These are phyloP conservation scores for Botrytis medusae DNA, from an alignment of 2,329 filamentous ascomycete species.

Conservation along the genomic window DNA sequence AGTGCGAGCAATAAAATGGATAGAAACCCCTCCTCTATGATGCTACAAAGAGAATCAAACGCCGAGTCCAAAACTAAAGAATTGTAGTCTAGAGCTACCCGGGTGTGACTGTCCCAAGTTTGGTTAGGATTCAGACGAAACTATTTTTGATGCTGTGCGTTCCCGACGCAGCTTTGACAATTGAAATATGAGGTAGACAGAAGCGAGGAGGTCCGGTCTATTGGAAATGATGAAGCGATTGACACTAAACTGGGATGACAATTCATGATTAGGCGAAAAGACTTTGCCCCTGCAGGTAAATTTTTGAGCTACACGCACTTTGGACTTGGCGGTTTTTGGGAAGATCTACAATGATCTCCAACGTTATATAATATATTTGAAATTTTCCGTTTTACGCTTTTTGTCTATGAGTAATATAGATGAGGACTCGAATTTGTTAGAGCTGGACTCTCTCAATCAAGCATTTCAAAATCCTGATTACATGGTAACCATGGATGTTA, in stretches of 20 bases:
- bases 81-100: not conserved
- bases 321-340: not conserved
- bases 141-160: slow-evolving; percentile 8
- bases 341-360: slow-evolving; percentile 2
- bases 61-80: slow-evolving; percentile 3
- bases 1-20: not conserved
- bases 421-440: not conserved
- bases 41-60: not conserved
- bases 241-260: not conserved
- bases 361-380: not conserved
- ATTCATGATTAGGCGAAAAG: not conserved
- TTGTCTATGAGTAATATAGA: not conserved
- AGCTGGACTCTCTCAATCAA: not conserved
- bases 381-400: not conserved
- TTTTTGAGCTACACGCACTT: not conserved
- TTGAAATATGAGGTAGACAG: not conserved
- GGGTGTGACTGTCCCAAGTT: not conserved
- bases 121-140: not conserved
- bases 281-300: not conserved
- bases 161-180: slow-evolving; percentile 12
- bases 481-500: not conserved
- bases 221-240: slow-evolving; percentile 4
- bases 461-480: not conserved
- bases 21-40: not conserved
- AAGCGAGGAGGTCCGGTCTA: not conserved